Base-by-base conservation (phyloP, 192 early-diverging fungal species). In the Coemansia sp. region DNA sequence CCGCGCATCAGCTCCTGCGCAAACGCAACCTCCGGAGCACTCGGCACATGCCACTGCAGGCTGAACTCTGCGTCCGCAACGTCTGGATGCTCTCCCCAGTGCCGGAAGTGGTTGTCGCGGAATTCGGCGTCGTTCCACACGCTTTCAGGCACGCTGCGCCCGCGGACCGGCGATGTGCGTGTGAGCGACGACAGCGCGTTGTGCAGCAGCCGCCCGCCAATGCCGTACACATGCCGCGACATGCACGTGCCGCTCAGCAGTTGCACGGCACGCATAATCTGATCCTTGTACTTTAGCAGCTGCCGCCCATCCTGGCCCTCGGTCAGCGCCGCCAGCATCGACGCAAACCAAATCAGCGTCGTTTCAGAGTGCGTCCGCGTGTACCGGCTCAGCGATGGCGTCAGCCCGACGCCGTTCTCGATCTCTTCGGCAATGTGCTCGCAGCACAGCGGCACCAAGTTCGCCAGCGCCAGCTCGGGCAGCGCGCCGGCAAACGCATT, bases 1-100 rank as follows among this genome's bases (percentile, higher is more conserved):
- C 46, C 54, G 1, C 85, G 78, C 24, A 91, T 64, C 14, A 95
- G 54, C 28, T 86, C 82, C 12, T 90, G 60, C 1, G 87, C 90
- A 60, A 88, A 85, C 22, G 85, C 67, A 12, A 87, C 73, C 55
- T 93, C 94, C 1, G 80, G 69, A 19, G 82, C 62, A 21, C 66
- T 83, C 8, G 94, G 91, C 9, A 80, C 60, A 64, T 95, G 92
- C 95, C 95, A 98, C 48, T 84, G 46, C 8, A 94, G 52, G 18
- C 72, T 54, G 21, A 91, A 77, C 1, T 19, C 23, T 0, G 60
- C 31, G 43, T 84, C 66, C 0, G 82, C 66, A 0, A 83, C 66
- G 40, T 87, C 68, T 0, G 70, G 62, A 1, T 84, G 71, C 27
- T 85, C 60, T 4, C 93, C 92, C 95, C 95, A 98, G 21, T 86